Evolutionary conservation across 2,329 filamentous ascomycete genomes (phyloP).

Genomic region (Cladosporium sp.): DNA sequence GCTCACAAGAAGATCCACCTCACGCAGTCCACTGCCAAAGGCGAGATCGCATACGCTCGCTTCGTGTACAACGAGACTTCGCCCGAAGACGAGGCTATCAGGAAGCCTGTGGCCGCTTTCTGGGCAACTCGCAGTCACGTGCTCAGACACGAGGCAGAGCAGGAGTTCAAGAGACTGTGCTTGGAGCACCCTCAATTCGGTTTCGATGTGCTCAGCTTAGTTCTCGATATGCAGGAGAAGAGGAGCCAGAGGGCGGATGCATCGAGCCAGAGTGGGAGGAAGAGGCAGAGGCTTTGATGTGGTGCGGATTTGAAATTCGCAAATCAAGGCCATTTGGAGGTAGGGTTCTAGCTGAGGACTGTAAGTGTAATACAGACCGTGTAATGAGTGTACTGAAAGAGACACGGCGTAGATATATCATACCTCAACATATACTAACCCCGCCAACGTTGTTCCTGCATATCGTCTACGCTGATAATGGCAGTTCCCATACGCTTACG

Average conservation of each 20-base stretch:
- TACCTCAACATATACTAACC: not conserved
- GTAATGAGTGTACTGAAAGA: not conserved
- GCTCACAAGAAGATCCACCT: slow-evolving; percentile 89
- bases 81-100: slow-evolving; percentile 66
- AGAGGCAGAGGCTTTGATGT: slow-evolving; percentile 31
- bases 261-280: slow-evolving; percentile 33
- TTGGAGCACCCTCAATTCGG: slow-evolving; percentile 87
- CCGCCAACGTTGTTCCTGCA: too few species aligned
- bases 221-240: slow-evolving; percentile 50
- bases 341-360: not conserved
- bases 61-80: slow-evolving; percentile 80
- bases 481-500: too few species aligned
- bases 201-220: slow-evolving; percentile 79
- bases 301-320: not conserved
- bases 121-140: slow-evolving; percentile 81
- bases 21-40: slow-evolving; percentile 79
- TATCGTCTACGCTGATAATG: too few species aligned
- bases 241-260: slow-evolving; percentile 34
- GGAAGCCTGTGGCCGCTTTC: slow-evolving; percentile 81
- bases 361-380: not conserved
- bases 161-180: slow-evolving; percentile 79
- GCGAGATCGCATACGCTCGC: slow-evolving; percentile 86
- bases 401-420: not conserved
- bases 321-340: not conserved
- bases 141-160: slow-evolving; percentile 78